These are phyloP conservation scores for Lyophyllum atratum DNA, from an alignment of 768 basidiomycete species.

Conservation along the genomic window DNA sequence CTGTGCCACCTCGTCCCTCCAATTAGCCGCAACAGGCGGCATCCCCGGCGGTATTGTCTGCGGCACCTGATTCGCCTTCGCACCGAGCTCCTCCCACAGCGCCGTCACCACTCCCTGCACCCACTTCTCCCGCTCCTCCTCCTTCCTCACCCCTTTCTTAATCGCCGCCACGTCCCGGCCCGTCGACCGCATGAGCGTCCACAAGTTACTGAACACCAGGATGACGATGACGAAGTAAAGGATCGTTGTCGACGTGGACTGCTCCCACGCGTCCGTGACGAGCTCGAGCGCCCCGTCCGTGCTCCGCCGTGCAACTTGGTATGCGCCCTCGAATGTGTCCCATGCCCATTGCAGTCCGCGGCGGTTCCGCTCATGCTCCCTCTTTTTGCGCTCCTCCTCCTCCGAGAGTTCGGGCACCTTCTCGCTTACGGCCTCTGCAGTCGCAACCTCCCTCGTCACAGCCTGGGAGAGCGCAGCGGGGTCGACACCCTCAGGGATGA, in stretches of 20 bases:
- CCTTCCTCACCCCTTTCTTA: conserved; percentile 51
- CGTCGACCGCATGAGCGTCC: conserved; percentile 52
- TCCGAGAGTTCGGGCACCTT: conserved; percentile 21
- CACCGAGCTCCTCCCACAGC: conserved; percentile 71
- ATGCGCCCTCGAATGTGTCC: conserved; percentile 82
- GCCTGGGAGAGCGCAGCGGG: conserved; percentile 50
- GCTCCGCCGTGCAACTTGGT: conserved; percentile 69
- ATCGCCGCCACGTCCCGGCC: conserved; percentile 41
- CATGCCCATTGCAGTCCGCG: conserved; percentile 86
- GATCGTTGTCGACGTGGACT: conserved; percentile 70
- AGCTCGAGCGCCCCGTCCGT: conserved; percentile 76
- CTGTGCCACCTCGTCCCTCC: conserved; percentile 49
- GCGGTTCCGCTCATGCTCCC: conserved; percentile 68
- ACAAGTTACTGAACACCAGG: conserved; percentile 79
- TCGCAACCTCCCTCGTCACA: conserved; percentile 34
- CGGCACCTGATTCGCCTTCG: conserved; percentile 30
- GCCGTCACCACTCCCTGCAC: conserved; percentile 70
- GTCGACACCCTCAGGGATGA: conserved; percentile 81
- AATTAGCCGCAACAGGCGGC: conserved; percentile 16
- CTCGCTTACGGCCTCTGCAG: conserved; percentile 24
- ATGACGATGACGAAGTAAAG: conserved; percentile 72
- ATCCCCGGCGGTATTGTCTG: conserved; percentile 9
- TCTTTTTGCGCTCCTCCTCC: conserved; percentile 49
- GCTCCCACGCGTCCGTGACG: conserved; percentile 77
- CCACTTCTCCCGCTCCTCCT: conserved; percentile 74